A percentile compares a stretch with the other conserved stretches of the same genome.
Conservation (phyloP, 176 grass and related monocot species). For the Tillandsia fasciculata region DNA sequence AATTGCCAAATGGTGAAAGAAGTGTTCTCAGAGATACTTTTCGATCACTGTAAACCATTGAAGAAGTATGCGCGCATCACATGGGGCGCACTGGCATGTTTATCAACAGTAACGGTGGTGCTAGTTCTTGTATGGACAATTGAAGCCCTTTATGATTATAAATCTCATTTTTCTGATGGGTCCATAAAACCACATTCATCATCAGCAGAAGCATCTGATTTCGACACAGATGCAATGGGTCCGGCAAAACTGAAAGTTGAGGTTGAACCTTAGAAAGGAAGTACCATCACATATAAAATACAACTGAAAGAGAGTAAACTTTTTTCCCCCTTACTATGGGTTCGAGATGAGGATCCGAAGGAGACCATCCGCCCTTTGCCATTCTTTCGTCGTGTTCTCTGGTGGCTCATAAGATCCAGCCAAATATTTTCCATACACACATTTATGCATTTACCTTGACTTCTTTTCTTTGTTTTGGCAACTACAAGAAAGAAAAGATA, state of each 20-base stretch:
- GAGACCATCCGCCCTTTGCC: slow-evolving; percentile 16
- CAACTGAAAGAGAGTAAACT: slow-evolving; percentile 6
- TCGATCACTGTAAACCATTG: slow-evolving; percentile 49
- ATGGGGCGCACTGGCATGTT: slow-evolving; percentile 37
- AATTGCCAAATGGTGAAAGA: slow-evolving; percentile 60
- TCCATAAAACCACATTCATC: slow-evolving; percentile 14
- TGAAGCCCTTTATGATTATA: slow-evolving; percentile 10
- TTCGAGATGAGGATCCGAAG: slow-evolving; percentile 14
- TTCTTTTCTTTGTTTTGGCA: no score
- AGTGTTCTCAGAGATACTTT: slow-evolving; percentile 62
- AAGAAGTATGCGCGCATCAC: slow-evolving; percentile 29
- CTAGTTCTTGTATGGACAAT: slow-evolving; percentile 16
- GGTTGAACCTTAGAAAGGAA: background rate
- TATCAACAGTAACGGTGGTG: slow-evolving; percentile 33
- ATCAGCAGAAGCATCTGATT: background rate
- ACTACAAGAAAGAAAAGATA: no score
- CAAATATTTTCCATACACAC: no score
- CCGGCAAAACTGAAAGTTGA: slow-evolving; percentile 2
- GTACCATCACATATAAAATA: background rate
- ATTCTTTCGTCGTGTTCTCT: background rate
- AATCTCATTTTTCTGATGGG: background rate
- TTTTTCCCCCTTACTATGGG: slow-evolving; percentile 3
- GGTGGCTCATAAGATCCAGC: no score
- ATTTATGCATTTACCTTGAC: no score
- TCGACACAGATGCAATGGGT: background rate